Evolutionary conservation across 352 stramenopile genomes (phyloP).

Genomic region (Phytophthora vignae): DNA sequence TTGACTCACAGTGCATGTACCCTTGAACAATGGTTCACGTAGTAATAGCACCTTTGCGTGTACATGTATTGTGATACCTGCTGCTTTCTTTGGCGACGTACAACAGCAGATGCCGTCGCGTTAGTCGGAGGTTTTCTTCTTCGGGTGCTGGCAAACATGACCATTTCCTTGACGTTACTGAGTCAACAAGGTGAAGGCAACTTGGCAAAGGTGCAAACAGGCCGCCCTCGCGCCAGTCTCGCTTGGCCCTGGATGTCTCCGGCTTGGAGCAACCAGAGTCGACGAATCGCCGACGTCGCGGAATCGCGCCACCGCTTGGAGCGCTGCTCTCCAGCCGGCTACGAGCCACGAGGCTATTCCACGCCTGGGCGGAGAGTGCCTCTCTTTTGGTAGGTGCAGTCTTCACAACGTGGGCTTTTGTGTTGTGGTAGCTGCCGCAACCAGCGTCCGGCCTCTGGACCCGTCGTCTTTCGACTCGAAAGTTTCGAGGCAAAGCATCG

Average conservation of each 20-base stretch:
- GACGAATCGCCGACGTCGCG: constrained; percentile 8
- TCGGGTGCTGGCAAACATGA: constrained; percentile 15
- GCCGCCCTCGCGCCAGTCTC: neutral
- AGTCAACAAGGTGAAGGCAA: constrained; percentile 8
- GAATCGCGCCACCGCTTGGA: constrained; percentile 2
- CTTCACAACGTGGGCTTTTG: neutral
- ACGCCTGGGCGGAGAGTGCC: constrained; percentile 3
- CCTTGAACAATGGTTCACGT: too few relatives aligned
- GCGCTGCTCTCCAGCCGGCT: constrained; percentile 11
- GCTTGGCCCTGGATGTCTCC: neutral
- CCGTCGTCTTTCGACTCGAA: neutral
- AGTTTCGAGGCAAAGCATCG: neutral
- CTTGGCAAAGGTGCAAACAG: neutral
- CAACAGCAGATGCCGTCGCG: neutral
- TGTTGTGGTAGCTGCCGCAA: constrained; percentile 7
- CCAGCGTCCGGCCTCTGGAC: neutral
- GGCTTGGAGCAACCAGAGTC: neutral
- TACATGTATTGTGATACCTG: neutral
- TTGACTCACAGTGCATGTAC: neutral
- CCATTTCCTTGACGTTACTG: constrained; percentile 11
- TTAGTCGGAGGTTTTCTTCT: neutral
- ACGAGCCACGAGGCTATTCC: constrained; percentile 2
- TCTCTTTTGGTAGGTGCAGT: constrained; percentile 8
- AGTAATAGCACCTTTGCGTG: neutral
- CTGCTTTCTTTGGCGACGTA: neutral